Conservation (phyloP, 2,329 filamentous ascomycete species). For the Cercospora nicotianae region DNA sequence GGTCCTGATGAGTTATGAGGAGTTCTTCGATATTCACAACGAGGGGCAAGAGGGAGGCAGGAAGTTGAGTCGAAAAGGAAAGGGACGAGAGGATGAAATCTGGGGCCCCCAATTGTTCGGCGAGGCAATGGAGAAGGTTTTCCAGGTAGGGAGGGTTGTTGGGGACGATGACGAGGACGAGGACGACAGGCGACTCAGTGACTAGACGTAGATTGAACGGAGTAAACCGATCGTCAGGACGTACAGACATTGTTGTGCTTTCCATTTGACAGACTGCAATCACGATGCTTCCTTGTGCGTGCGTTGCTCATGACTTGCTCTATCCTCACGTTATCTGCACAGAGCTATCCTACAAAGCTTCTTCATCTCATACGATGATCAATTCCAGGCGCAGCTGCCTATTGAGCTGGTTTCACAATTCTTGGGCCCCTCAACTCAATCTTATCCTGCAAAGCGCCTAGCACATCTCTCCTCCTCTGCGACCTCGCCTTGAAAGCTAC, state of each 20-base stretch:
- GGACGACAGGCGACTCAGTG: constrained; percentile 26
- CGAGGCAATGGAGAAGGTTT: constrained; percentile 62
- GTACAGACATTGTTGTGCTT: background rate
- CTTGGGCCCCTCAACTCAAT: constrained; percentile 35
- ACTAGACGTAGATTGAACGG: constrained; percentile 5
- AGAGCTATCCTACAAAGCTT: background rate
- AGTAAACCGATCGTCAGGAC: background rate
- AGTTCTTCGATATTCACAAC: constrained; percentile 59
- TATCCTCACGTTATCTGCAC: background rate
- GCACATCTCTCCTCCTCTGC: constrained; percentile 42
- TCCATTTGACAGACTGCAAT: background rate
- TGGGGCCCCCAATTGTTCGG: constrained; percentile 66
- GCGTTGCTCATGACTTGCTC: background rate
- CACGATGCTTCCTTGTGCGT: background rate
- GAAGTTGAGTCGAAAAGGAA: constrained; percentile 53
- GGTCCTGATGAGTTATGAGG: constrained; percentile 63
- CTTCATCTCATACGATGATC: background rate
- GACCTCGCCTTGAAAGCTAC: constrained; percentile 38
- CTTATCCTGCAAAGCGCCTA: constrained; percentile 41
- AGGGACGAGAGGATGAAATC: constrained; percentile 60
- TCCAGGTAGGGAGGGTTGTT: constrained; percentile 54
- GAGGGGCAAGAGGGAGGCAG: constrained; percentile 40
- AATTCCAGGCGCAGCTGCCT: background rate
- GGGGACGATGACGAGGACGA: constrained; percentile 31
- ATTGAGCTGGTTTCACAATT: constrained; percentile 15